These are phyloP conservation scores for Candida incommunis DNA, from an alignment of 805 yeast genomes.

Conservation along the genomic window DNA sequence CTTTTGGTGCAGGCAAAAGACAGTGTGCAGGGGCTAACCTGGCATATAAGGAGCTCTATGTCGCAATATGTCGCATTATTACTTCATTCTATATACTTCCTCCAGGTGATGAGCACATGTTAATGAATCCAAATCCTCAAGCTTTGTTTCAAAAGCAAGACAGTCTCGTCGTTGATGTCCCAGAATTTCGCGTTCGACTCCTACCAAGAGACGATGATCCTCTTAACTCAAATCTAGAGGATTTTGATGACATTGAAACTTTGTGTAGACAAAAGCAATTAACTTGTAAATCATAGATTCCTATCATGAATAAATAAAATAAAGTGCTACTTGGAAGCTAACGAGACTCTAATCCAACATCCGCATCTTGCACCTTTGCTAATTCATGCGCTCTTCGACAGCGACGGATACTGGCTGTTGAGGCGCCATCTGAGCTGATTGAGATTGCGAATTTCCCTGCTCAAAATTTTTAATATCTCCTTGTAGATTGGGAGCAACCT, in stretches of 20 bases:
- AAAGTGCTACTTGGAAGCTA: too few relatives aligned
- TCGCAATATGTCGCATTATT: constrained; percentile 38
- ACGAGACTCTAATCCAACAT: too few relatives aligned
- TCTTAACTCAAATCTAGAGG: constrained; percentile 9
- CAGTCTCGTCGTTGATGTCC: constrained; percentile 53
- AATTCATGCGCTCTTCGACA: too few relatives aligned
- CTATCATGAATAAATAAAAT: neutral
- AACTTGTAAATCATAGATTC: neutral
- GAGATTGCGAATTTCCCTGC: too few relatives aligned
- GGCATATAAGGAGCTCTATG: constrained; percentile 53
- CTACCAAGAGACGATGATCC: constrained; percentile 17
- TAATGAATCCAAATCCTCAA: constrained; percentile 39
- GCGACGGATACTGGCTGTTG: too few relatives aligned
- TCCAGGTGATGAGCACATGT: constrained; percentile 21
- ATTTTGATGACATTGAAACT: constrained; percentile 4
- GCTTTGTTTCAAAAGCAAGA: constrained; percentile 35
- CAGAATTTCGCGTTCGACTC: constrained; percentile 24
- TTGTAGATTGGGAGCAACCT: neutral
- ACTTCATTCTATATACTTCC: constrained; percentile 37
- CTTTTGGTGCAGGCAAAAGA: constrained; percentile 52
- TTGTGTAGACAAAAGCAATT: too few relatives aligned
- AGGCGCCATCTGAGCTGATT: too few relatives aligned
- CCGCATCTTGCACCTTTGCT: too few relatives aligned
- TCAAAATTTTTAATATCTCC: too few relatives aligned
- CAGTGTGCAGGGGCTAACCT: constrained; percentile 58